Conservation (phyloP, 73 alveolate species). For the Paramecium octaurelia region DNA sequence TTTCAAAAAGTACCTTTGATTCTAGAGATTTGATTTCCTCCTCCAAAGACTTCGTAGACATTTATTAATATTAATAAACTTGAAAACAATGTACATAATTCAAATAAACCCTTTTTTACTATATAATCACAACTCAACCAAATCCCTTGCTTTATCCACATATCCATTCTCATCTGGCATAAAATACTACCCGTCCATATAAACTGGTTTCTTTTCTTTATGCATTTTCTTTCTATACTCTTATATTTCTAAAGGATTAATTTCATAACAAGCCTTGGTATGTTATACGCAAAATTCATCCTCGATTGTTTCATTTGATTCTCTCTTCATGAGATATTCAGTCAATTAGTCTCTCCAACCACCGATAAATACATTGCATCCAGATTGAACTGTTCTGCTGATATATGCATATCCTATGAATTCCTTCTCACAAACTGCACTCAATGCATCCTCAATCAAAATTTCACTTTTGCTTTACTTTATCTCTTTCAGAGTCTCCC, state of each 20-base stretch:
- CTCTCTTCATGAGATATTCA: background rate
- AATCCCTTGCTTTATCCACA: background rate
- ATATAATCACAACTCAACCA: background rate
- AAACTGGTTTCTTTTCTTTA: background rate
- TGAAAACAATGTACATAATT: background rate
- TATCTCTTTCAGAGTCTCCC: background rate
- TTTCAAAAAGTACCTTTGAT: background rate
- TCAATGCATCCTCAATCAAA: background rate
- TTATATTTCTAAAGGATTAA: conserved; percentile 21
- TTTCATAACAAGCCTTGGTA: background rate
- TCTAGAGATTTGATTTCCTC: background rate
- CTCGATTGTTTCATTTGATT: conserved; percentile 2
- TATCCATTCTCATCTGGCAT: conserved; percentile 53
- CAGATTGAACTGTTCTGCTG: background rate
- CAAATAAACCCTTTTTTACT: background rate
- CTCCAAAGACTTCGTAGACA: background rate
- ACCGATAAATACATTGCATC: conserved; percentile 7
- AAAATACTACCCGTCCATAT: conserved; percentile 6
- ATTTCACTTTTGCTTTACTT: conserved; percentile 4
- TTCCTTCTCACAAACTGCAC: background rate
- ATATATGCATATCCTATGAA: conserved; percentile 9
- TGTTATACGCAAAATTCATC: background rate
- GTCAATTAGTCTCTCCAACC: background rate
- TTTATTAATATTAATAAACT: background rate
- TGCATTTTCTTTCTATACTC: conserved; percentile 24